phyloP scores from a whole-genome alignment of 352 stramenopile genomes.

The Blastocystis sp. region DNA sequence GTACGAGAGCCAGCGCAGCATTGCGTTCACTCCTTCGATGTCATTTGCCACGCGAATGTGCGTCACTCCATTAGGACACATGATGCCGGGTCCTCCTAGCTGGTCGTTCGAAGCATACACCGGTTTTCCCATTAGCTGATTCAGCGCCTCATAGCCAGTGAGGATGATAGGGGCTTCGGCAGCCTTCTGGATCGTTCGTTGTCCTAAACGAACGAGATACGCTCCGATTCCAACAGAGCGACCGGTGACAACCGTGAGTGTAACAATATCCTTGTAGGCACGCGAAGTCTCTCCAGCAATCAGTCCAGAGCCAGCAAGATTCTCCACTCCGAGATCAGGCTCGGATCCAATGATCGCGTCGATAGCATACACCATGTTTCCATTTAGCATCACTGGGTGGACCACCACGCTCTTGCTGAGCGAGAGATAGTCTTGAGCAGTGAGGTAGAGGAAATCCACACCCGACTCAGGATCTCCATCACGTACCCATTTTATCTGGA shows the following conservation, averaged over 20 bases:
- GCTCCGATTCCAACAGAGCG: slow-evolving; percentile 98
- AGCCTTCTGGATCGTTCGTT: slow-evolving; percentile 97
- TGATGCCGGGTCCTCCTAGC: slow-evolving; percentile 92
- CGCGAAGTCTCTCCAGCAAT: slow-evolving; percentile 97
- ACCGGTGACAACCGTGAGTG: slow-evolving; percentile 95
- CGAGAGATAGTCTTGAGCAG: slow-evolving; percentile 83
- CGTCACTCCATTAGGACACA: slow-evolving; percentile 98
- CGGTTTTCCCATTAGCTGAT: slow-evolving; percentile 98
- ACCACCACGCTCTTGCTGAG: slow-evolving; percentile 74
- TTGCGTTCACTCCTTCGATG: slow-evolving; percentile 85
- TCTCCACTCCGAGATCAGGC: slow-evolving; percentile 96
- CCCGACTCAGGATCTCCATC: slow-evolving; percentile 87
- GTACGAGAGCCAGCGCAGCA: slow-evolving; percentile 96
- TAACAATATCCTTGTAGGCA: slow-evolving; percentile 98
- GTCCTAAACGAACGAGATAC: slow-evolving; percentile 96
- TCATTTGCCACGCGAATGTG: slow-evolving; percentile 93
- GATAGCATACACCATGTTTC: slow-evolving; percentile 84
- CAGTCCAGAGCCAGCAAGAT: slow-evolving; percentile 92
- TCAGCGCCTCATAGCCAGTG: slow-evolving; percentile 98
- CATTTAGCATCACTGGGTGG: slow-evolving; percentile 69
- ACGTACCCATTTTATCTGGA: slow-evolving; percentile 92
- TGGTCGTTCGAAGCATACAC: slow-evolving; percentile 99
- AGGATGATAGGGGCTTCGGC: slow-evolving; percentile 95
- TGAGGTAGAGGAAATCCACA: slow-evolving; percentile 97
- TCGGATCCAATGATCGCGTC: slow-evolving; percentile 95